These are phyloP conservation scores for Fagopyrum esculentum DNA, from an alignment of 148 eudicot species.

Conservation along the genomic window DNA sequence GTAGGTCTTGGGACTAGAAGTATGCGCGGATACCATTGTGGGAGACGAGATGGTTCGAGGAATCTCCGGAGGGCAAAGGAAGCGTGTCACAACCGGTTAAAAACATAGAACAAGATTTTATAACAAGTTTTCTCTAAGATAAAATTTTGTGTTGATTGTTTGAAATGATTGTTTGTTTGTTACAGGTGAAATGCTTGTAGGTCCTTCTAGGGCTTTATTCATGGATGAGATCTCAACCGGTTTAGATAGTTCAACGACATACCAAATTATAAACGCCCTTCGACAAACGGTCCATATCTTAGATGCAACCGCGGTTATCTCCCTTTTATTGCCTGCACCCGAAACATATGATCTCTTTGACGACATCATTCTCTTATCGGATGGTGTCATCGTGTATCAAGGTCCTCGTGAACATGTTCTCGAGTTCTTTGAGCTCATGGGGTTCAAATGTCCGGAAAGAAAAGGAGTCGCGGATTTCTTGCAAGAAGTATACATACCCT, in stretches of 20 bases:
- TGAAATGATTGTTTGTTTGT: not conserved
- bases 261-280: slow-evolving; percentile 38
- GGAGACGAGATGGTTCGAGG: slow-evolving; percentile 39
- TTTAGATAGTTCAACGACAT: slow-evolving; percentile 48
- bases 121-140: not conserved
- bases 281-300: slow-evolving; percentile 32
- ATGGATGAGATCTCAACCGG: slow-evolving; percentile 64
- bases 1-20: slow-evolving; percentile 34
- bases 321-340: slow-evolving; percentile 47
- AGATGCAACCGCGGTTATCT: slow-evolving; percentile 37
- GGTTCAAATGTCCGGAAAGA: slow-evolving; percentile 47
- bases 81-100: slow-evolving; percentile 39
- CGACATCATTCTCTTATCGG: slow-evolving; percentile 42
- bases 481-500: slow-evolving; percentile 19
- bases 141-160: not conserved
- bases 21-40: slow-evolving; percentile 35
- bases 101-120: not conserved
- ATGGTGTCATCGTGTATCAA: slow-evolving; percentile 43
- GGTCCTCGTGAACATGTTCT: slow-evolving; percentile 39
- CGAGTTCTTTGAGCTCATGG: slow-evolving; percentile 41
- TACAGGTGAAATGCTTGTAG: slow-evolving; percentile 52
- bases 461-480: slow-evolving; percentile 50
- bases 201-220: slow-evolving; percentile 37
- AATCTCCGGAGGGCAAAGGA: slow-evolving; percentile 47
- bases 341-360: slow-evolving; percentile 51